Conservation (phyloP, 2,329 filamentous ascomycete genomes). For the Claviceps citrina region DNA sequence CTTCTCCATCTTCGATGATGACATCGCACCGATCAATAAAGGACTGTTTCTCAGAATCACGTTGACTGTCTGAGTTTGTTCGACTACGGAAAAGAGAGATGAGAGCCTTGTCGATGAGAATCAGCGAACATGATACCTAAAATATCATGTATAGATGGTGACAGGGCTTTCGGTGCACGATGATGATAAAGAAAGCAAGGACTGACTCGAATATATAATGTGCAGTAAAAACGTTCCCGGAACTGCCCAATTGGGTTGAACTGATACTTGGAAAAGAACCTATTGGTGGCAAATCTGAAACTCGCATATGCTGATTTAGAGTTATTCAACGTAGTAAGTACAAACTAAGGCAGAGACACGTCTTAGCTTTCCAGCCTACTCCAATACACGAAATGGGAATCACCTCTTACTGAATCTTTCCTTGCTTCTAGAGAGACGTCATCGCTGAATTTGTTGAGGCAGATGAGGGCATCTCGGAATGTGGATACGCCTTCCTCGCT, state of each 20-base stretch:
- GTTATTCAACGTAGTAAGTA: conserved; percentile 61
- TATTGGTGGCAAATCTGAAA: conserved; percentile 48
- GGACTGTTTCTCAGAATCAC: conserved; percentile 48
- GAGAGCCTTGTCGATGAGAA: conserved; percentile 32
- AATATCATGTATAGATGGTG: neutral
- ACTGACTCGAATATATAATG: conserved; percentile 53
- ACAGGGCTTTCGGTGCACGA: neutral
- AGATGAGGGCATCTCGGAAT: conserved; percentile 58
- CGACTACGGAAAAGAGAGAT: conserved; percentile 62
- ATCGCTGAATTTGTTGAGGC: conserved; percentile 66
- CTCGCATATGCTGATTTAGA: conserved; percentile 68
- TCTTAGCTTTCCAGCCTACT: neutral
- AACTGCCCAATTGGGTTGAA: conserved; percentile 40
- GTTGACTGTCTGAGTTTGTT: conserved; percentile 37
- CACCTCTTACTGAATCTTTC: conserved; percentile 42
- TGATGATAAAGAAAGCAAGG: too few species aligned
- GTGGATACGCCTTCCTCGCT: conserved; percentile 56
- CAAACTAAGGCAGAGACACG: conserved; percentile 33
- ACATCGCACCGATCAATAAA: conserved; percentile 63
- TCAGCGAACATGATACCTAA: too few species aligned
- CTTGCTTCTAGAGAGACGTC: conserved; percentile 60
- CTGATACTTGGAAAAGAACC: conserved; percentile 60
- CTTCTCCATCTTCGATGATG: conserved; percentile 53
- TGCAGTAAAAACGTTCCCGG: conserved; percentile 54
- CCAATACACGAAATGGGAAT: neutral